phyloP scores from a whole-genome alignment of 2,329 filamentous ascomycete species.

The Endocalyx cinctus region DNA sequence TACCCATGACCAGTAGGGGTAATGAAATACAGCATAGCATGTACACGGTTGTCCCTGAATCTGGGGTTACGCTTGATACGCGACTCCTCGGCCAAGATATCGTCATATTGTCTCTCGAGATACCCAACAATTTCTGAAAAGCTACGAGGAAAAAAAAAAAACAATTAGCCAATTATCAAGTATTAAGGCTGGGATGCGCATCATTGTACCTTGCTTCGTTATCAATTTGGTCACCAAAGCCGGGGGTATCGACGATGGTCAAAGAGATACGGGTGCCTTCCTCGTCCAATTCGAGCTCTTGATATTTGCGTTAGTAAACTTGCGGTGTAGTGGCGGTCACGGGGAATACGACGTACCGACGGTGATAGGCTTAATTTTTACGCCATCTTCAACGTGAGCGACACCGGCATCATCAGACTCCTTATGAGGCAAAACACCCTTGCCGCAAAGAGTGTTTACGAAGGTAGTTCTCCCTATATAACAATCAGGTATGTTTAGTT shows the following conservation, averaged over 20 bases:
- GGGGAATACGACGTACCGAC: conserved; percentile 65
- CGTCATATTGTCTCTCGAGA: conserved; percentile 98
- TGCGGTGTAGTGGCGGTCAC: neutral
- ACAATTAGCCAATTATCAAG: conserved; percentile 1
- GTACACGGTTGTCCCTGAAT: conserved; percentile 98
- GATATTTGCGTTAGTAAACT: neutral
- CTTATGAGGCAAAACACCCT: conserved; percentile 85
- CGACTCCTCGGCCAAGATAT: conserved; percentile 98
- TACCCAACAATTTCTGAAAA: conserved; percentile 98
- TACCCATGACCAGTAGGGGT: conserved; percentile 94
- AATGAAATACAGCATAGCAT: conserved; percentile 98
- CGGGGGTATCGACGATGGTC: conserved; percentile 97
- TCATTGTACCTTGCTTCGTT: conserved; percentile 82
- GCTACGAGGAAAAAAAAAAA: conserved; percentile 40
- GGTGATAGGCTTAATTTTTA: conserved; percentile 97
- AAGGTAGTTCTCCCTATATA: conserved; percentile 87
- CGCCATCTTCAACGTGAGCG: conserved; percentile 91
- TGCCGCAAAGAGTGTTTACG: conserved; percentile 97
- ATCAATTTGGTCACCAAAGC: conserved; percentile 98
- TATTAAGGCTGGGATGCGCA: neutral
- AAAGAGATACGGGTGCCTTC: conserved; percentile 97
- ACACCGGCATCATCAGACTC: conserved; percentile 85
- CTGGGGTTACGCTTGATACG: conserved; percentile 99
- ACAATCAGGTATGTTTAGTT: too few species aligned
- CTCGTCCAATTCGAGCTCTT: conserved; percentile 93